phyloP scores from a whole-genome alignment of 306 rosid species.

The Luffa aegyptiaca region DNA sequence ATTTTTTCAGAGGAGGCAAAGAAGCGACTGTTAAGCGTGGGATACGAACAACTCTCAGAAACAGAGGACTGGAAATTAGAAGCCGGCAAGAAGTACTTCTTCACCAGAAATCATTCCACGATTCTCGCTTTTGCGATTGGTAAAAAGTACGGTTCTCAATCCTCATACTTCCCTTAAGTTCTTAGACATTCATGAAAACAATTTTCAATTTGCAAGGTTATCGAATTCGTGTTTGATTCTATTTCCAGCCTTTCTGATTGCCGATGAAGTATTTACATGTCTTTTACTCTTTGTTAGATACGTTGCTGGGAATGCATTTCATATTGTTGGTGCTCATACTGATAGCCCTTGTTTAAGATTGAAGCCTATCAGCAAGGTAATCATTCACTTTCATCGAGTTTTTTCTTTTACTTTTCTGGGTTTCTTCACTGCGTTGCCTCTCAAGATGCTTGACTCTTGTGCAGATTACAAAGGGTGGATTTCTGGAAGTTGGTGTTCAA shows the following conservation, averaged over 20 bases:
- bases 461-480: conserved; percentile 63
- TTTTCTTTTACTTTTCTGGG: neutral
- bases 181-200: neutral
- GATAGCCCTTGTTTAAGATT: conserved; percentile 83
- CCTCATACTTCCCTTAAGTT: neutral
- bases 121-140: conserved; percentile 74
- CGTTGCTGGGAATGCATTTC: conserved; percentile 72
- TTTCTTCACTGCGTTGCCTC: neutral
- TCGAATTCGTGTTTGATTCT: neutral
- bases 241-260: neutral
- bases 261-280: conserved; percentile 6
- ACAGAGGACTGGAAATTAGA: conserved; percentile 61
- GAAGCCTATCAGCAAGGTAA: conserved; percentile 68
- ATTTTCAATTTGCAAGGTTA: neutral
- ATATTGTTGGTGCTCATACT: conserved; percentile 68
- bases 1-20: conserved; percentile 56
- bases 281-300: conserved; percentile 25
- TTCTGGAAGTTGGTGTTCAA: conserved; percentile 86
- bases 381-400: neutral
- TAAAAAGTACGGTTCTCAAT: conserved; percentile 30
- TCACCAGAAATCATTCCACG: conserved; percentile 75
- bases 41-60: conserved; percentile 55
- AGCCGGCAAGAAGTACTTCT: conserved; percentile 58
- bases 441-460: conserved; percentile 7
- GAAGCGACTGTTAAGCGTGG: conserved; percentile 33